These are phyloP conservation scores for Cupressus sempervirens DNA, from an alignment of 75 land plant genomes.

Conservation along the genomic window DNA sequence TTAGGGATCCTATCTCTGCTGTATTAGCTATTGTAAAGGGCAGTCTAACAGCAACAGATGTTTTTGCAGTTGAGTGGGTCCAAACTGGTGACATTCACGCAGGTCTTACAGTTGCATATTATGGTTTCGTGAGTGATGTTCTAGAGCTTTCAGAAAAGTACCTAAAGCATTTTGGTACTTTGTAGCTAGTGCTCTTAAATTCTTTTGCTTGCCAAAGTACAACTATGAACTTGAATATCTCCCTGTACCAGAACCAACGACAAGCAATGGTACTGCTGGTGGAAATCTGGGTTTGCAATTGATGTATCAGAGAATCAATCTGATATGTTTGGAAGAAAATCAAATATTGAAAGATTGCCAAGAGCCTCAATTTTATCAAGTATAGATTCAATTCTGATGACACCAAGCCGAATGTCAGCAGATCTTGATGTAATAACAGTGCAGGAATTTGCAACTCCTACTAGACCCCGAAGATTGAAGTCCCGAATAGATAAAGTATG, in stretches of 20 bases:
- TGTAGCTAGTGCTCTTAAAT: conserved; percentile 83
- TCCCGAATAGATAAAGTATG: conserved; percentile 73
- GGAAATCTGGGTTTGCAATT: conserved; percentile 16
- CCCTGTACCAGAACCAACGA: conserved; percentile 44
- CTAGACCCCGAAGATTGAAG: conserved; percentile 74
- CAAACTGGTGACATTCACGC: too few species aligned
- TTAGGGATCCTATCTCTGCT: too few species aligned
- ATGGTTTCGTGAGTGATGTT: conserved; percentile 92
- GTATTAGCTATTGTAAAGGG: too few species aligned
- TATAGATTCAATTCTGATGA: too few species aligned
- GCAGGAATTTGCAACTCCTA: conserved; percentile 50
- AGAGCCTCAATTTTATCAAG: conserved; percentile 68
- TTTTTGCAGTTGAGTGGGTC: too few species aligned
- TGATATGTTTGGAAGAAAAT: conserved; percentile 49
- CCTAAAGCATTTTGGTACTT: conserved; percentile 93
- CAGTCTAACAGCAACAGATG: too few species aligned
- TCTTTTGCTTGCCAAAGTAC: conserved; percentile 78
- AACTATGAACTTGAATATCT: conserved; percentile 85
- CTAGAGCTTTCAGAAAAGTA: conserved; percentile 98
- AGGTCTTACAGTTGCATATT: conserved; percentile 83
- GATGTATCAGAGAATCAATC: conserved; percentile 48
- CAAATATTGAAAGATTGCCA: conserved; percentile 50
- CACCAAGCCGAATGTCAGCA: conserved; percentile 40
- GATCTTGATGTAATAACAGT: conserved; percentile 37
- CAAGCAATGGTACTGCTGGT: conserved; percentile 18